Conservation (phyloP, 23 red algal genomes). For the Cyanidiococcus yangmingshanensis region DNA sequence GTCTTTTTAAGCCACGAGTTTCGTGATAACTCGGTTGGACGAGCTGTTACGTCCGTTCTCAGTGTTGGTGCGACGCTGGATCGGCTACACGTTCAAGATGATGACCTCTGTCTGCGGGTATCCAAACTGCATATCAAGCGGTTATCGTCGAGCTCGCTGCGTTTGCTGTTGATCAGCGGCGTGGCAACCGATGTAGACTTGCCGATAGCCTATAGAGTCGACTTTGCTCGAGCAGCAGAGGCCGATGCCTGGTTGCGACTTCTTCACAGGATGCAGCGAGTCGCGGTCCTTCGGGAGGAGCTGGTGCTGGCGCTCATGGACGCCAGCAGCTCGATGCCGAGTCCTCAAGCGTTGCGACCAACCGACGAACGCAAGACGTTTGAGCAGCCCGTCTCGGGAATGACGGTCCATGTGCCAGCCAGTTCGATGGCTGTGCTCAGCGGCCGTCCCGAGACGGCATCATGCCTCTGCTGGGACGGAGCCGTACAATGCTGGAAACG, state of each 20-base stretch:
- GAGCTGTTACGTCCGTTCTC: neutral
- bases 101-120: neutral
- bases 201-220: constrained; percentile 1
- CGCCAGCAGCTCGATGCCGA: neutral
- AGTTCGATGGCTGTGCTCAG: neutral
- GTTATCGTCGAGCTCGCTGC: neutral
- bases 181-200: neutral
- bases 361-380: neutral
- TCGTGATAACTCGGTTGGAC: neutral
- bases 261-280: neutral
- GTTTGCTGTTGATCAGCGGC: constrained; percentile 9
- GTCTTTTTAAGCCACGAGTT: neutral
- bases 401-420: neutral
- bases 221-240: neutral
- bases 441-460: neutral
- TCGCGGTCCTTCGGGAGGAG: constrained; percentile 2
- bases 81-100: neutral
- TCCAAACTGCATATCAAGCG: constrained; percentile 13
- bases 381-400: neutral
- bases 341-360: neutral
- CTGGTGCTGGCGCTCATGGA: neutral
- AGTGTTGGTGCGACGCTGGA: neutral
- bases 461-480: neutral
- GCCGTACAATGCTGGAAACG: neutral
- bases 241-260: constrained; percentile 18